These are phyloP conservation scores for Gossypium lobatum DNA, from an alignment of 441 rosid species.

Conservation along the genomic window DNA sequence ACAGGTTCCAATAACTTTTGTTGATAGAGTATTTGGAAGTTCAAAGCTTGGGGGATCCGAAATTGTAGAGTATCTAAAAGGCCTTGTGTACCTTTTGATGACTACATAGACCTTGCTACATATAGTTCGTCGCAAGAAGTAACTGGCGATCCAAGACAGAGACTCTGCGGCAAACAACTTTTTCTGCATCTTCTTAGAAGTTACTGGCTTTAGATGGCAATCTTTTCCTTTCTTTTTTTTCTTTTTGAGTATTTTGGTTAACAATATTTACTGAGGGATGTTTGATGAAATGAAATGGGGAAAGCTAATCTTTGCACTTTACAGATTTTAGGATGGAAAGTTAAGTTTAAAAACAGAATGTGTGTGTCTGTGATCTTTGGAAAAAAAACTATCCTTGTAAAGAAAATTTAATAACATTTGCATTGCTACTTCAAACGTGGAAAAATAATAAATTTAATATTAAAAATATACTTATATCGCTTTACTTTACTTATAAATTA, in stretches of 20 bases:
- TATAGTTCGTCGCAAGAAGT: background rate
- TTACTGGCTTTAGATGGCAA: background rate
- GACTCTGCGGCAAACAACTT: background rate
- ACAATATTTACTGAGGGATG: background rate
- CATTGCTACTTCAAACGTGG: no score
- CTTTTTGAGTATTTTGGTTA: background rate
- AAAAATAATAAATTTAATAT: no score
- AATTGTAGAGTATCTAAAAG: slow-evolving; percentile 89
- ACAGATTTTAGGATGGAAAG: no score
- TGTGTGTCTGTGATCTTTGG: no score
- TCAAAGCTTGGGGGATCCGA: slow-evolving; percentile 99
- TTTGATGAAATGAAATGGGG: no score
- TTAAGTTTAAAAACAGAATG: no score
- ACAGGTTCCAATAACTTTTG: slow-evolving; percentile 94
- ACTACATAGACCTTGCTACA: slow-evolving; percentile 40
- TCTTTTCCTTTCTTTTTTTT: background rate
- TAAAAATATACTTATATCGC: no score
- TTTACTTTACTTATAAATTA: no score
- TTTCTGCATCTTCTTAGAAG: background rate
- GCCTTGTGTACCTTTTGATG: slow-evolving; percentile 75
- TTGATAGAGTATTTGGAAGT: slow-evolving; percentile 89
- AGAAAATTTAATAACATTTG: no score
- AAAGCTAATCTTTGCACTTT: no score
- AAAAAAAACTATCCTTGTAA: no score
- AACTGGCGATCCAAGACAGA: no score